These are phyloP conservation scores for Carpinus viminea DNA, from an alignment of 306 rosid species.

Conservation along the genomic window DNA sequence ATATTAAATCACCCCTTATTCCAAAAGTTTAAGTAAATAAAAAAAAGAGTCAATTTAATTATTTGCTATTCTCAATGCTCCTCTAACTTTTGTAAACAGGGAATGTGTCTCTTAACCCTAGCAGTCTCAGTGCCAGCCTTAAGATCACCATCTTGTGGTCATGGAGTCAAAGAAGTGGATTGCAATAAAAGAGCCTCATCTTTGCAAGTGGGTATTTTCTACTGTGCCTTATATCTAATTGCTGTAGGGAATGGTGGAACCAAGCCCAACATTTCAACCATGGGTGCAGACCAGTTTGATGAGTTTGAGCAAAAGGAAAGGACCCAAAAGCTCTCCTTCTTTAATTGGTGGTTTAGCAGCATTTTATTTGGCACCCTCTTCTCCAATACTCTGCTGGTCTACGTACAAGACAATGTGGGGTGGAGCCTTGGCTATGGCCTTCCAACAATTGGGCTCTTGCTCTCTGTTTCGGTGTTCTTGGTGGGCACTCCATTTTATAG, in stretches of 20 bases:
- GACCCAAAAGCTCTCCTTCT: slow-evolving; percentile 63
- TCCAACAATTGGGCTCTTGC: slow-evolving; percentile 66
- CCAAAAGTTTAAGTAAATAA: no score
- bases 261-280: slow-evolving; percentile 84
- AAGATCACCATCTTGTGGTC: slow-evolving; percentile 61
- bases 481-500: slow-evolving; percentile 65
- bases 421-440: slow-evolving; percentile 79
- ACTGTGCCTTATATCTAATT: slow-evolving; percentile 59
- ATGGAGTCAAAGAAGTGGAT: slow-evolving; percentile 23
- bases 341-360: slow-evolving; percentile 85
- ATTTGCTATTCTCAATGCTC: no score
- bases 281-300: slow-evolving; percentile 94
- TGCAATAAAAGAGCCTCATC: slow-evolving; percentile 51
- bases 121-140: slow-evolving; percentile 63
- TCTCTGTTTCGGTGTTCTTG: slow-evolving; percentile 63
- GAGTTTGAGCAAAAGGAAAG: slow-evolving; percentile 69
- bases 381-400: slow-evolving; percentile 64
- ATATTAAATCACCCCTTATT: no score
- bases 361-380: slow-evolving; percentile 71
- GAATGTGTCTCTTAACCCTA: slow-evolving; percentile 66
- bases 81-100: slow-evolving; percentile 32
- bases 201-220: slow-evolving; percentile 62
- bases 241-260: slow-evolving; percentile 85
- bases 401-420: slow-evolving; percentile 73
- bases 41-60: no score